Percentiles rank a stretch among this genome's conserved stretches.
Evolutionary conservation across 2,329 filamentous ascomycete genomes (phyloP).

Genomic region (Phyllosticta paracitricarpa): DNA sequence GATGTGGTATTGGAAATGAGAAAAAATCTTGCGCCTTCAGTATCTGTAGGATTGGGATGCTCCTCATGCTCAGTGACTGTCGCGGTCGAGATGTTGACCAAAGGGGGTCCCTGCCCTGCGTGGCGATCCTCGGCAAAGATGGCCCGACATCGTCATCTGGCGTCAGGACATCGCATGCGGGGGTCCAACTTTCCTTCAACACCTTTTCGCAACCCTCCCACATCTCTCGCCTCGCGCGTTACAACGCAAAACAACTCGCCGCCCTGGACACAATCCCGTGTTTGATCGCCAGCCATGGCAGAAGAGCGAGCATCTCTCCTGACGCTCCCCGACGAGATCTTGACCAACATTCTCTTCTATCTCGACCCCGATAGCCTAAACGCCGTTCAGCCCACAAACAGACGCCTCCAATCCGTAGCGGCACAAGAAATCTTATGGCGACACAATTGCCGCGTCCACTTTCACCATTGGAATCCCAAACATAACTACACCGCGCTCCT

Average conservation of each 20-base stretch:
- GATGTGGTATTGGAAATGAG: too few species aligned
- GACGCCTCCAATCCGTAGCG: slow-evolving; percentile 53
- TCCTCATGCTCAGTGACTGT: too few species aligned
- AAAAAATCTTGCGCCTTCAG: too few species aligned
- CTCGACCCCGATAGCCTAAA: slow-evolving; percentile 42
- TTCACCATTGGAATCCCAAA: slow-evolving; percentile 61
- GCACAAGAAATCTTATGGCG: slow-evolving; percentile 73
- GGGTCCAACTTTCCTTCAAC: not conserved
- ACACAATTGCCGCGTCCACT: slow-evolving; percentile 57
- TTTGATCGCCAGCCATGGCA: not conserved
- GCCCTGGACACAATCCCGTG: not conserved
- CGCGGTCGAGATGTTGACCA: too few species aligned
- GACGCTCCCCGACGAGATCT: slow-evolving; percentile 68
- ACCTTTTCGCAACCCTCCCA: not conserved
- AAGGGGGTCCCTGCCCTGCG: too few species aligned
- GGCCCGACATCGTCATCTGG: too few species aligned
- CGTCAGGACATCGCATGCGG: too few species aligned
- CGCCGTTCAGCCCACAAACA: slow-evolving; percentile 50
- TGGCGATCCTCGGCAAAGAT: too few species aligned
- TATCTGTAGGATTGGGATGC: too few species aligned
- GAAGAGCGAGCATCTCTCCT: not conserved
- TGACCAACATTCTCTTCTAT: slow-evolving; percentile 66
- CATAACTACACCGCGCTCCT: slow-evolving; percentile 25
- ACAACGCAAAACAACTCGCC: not conserved
- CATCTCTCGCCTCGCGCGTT: not conserved